Evolutionary conservation across 768 basidiomycete genomes (phyloP).

Genomic region (Suillus tomentosus): DNA sequence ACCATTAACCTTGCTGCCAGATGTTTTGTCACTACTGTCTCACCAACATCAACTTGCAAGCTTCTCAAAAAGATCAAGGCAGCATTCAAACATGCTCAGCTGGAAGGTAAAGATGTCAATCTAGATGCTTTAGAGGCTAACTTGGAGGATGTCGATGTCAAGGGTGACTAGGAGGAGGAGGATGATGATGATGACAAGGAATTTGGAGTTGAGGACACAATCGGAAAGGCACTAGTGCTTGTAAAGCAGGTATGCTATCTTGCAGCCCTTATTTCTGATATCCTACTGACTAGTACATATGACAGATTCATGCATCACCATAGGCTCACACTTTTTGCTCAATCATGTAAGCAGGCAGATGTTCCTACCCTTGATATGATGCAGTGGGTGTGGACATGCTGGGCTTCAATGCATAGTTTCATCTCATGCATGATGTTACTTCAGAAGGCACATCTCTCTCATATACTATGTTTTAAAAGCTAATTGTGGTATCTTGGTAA

Average conservation of each 20-base stretch:
- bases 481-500: not conserved
- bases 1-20: not conserved
- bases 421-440: too few relatives aligned
- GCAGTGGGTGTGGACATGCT: too few relatives aligned
- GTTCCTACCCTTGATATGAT: too few relatives aligned
- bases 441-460: too few relatives aligned
- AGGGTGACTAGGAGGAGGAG: not conserved
- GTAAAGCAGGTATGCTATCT: not conserved
- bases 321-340: too few relatives aligned
- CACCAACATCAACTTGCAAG: not conserved
- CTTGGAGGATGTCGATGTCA: not conserved
- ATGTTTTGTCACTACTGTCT: not conserved
- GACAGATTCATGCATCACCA: too few relatives aligned
- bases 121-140: not conserved
- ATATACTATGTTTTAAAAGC: not conserved
- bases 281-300: too few relatives aligned
- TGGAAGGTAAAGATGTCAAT: not conserved
- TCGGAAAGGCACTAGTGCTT: not conserved
- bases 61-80: not conserved
- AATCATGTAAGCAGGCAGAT: too few relatives aligned
- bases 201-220: not conserved
- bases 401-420: not conserved
- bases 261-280: too few relatives aligned
- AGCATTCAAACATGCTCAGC: not conserved
- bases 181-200: not conserved